Base-by-base conservation (phyloP, 1,284 basidiomycete genomes). In the Sanghuangporus weigelae region DNA sequence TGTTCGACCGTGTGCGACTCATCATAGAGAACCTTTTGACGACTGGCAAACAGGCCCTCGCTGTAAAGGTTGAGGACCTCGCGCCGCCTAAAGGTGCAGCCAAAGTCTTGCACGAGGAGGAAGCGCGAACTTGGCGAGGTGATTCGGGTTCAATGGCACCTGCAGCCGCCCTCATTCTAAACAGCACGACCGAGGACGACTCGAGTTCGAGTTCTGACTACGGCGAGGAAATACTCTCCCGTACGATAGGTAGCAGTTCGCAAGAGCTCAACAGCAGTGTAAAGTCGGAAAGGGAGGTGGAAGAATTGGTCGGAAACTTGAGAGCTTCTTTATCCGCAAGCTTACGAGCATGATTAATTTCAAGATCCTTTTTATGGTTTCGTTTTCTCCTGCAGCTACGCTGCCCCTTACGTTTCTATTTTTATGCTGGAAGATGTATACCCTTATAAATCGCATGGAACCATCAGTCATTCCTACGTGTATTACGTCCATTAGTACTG, bases 61-160 rank as follows among this genome's bases (percentile, higher is more conserved):
- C 84, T 68, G 76, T 75, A 36, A 82, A 77, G 46, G 75, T 81
- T 0, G 76, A 78, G 49, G 85, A 89, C 68, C 82, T 85, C 63
- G 72, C 73, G 35, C 72, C 71, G 42, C 69, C 69, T n/a, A 79
- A 75, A 63, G 75, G 78, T 14, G 75, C 76, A 2, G 77, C 87
- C 35, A 90, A 88, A 71, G 89, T 91, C n/a, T 77, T 91, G 19
- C 85, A 80, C 61, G 84, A 85, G 38, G 85, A 89, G 65, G 89
- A 91, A 69, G 78, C 89, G 55, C 80, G 82, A 50, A 76, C 77
- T 19, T 90, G 86, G 84, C 77, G 78, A 59, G 80, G 76, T 23
- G 67, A 56, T 14, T 55, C 68, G 2, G 71, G 73, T 46, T 65
- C 31, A 10, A 26, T 23, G 7, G 35, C 46, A n/a, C 49, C 35